phyloP scores from a whole-genome alignment of 441 rosid genomes.

The Arabidopsis lyrata region DNA sequence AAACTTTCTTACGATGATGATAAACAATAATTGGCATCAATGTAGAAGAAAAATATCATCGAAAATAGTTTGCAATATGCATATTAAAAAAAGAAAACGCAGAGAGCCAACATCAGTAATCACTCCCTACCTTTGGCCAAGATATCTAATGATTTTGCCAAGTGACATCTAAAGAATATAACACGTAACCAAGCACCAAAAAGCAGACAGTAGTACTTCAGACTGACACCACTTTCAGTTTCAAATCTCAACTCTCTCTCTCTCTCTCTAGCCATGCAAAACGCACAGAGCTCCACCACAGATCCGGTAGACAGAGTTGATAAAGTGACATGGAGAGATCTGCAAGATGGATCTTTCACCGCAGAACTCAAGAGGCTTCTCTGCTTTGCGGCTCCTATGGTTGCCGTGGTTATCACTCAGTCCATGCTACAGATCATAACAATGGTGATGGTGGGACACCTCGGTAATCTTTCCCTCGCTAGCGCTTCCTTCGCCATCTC shows the following conservation, averaged over 20 bases:
- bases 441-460: conserved; percentile 18
- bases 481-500: conserved; percentile 59
- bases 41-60: too few relatives aligned
- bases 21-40: too few relatives aligned
- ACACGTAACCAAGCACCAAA: too few relatives aligned
- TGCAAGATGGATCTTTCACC: conserved; percentile 29
- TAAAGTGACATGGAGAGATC: conserved; percentile 37
- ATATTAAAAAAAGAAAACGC: too few relatives aligned
- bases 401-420: conserved; percentile 55
- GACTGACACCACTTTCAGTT: too few relatives aligned
- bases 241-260: not conserved
- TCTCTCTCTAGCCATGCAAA: not conserved
- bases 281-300: not conserved
- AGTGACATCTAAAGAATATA: too few relatives aligned
- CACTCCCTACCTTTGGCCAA: too few relatives aligned
- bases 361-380: conserved; percentile 55
- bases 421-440: conserved; percentile 54
- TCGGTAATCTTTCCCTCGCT: conserved; percentile 57
- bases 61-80: too few relatives aligned
- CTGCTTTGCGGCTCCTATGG: conserved; percentile 61
- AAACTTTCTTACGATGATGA: too few relatives aligned
- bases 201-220: too few relatives aligned
- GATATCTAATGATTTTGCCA: too few relatives aligned
- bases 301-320: conserved; percentile 18
- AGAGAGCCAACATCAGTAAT: too few relatives aligned